Percentiles rank a stretch among this genome's conserved stretches.
Evolutionary conservation across 192 early-diverging fungal species (phyloP).

Genomic region (Backusella parvicylindrica): DNA sequence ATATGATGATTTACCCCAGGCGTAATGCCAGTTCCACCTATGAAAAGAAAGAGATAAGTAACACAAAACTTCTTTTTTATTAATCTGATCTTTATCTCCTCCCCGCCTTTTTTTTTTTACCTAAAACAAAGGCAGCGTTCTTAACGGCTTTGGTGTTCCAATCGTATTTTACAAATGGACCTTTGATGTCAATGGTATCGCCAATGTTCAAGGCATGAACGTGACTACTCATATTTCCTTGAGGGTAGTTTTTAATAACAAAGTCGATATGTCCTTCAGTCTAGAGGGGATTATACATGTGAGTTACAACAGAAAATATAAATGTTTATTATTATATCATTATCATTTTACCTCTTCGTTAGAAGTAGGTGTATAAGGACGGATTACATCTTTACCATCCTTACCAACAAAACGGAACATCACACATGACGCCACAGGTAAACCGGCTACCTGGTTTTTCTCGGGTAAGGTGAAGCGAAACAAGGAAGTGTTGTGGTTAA

Average conservation of each 20-base stretch:
- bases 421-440: constrained; percentile 75
- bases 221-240: constrained; percentile 55
- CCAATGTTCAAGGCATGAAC: constrained; percentile 62
- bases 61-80: neutral
- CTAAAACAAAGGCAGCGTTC: constrained; percentile 66
- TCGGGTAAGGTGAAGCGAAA: constrained; percentile 70
- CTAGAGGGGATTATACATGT: no score
- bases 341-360: constrained; percentile 26
- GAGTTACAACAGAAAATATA: no score
- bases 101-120: constrained; percentile 6
- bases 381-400: constrained; percentile 66
- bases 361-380: constrained; percentile 75
- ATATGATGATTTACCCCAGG: constrained; percentile 43
- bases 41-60: constrained; percentile 1
- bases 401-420: constrained; percentile 67
- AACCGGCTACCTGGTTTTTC: constrained; percentile 58
- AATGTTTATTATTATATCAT: no score
- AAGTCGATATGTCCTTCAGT: constrained; percentile 62
- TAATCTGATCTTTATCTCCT: neutral
- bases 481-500: constrained; percentile 68
- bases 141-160: constrained; percentile 60
- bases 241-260: constrained; percentile 67
- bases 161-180: constrained; percentile 65
- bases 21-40: constrained; percentile 74
- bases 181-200: constrained; percentile 75